Base-by-base conservation (phyloP, 805 yeast species). In the Pichia cabralensis region DNA sequence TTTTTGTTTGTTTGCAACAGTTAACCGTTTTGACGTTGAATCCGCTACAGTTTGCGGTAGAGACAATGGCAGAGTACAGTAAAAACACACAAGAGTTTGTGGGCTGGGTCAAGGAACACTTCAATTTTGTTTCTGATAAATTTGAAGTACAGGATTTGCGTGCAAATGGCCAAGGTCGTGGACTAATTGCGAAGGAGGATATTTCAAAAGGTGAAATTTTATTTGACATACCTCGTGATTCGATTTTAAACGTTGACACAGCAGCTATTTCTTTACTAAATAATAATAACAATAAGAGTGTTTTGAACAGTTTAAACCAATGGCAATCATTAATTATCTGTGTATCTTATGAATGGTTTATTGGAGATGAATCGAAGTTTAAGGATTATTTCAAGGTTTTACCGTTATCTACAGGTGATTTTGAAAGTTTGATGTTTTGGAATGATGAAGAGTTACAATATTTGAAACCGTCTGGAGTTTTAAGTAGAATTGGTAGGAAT, bases 361-460 rank as follows among this genome's bases (percentile, higher is more conserved):
- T 67, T 22, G 64, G 66, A 4, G 58, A 55, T 1, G 39, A 58
- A 4, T 71, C 83, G 26, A 60, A 56, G 22, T 89, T 96, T 94
- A 54, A 51, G 34, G 67, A 74, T 1, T 89, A 89, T 54, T 73
- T 86, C 38, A 60, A 71, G 15, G 72, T 88, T 0, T 62, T 89
- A 26, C 97, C 97, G 0, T 27, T 31, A 3, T 12, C 20, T 12
- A 6, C 26, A 9, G 42, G 47, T 2, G 61, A 49, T 12, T 74
- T 80, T 55, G 67, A 76, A 48, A 78, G 78, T 23, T 68, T 86
- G 38, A 81, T 86, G 74, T 84, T 75, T 49, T 89, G 98, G 97
- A 41, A 43, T 2, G 73, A 71, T 0, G 65, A 64, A 0, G 92
- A 89, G 38, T 49, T 81, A 26, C 41, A 60, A 3, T 38, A 43